phyloP scores from a whole-genome alignment of 352 stramenopile species.

The Pythium guiyangense region DNA sequence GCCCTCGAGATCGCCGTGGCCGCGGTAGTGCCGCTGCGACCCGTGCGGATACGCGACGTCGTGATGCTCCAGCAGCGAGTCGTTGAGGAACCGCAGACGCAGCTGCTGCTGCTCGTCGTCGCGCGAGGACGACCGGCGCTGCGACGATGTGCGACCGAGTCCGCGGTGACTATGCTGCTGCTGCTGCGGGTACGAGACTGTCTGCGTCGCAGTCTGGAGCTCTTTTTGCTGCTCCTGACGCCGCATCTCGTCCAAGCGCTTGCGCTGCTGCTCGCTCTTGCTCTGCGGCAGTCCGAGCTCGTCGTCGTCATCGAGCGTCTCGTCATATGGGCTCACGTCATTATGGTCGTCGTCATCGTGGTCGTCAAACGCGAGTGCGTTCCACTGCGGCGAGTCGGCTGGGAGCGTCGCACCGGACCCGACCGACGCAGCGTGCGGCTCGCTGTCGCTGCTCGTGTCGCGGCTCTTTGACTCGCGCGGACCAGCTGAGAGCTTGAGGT shows the following conservation, averaged over 20 bases:
- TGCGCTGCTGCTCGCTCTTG: constrained; percentile 26
- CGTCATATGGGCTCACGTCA: constrained; percentile 1
- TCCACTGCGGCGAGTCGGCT: constrained; percentile 10
- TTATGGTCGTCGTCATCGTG: constrained; percentile 10
- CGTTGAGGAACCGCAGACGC: background rate
- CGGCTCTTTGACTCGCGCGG: constrained; percentile 1
- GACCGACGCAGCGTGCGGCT: background rate
- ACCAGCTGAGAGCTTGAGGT: constrained; percentile 23
- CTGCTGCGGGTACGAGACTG: constrained; percentile 8
- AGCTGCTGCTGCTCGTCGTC: constrained; percentile 10
- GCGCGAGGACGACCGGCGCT: constrained; percentile 1
- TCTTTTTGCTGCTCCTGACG: constrained; percentile 22
- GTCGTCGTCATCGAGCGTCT: constrained; percentile 20
- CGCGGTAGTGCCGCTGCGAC: background rate
- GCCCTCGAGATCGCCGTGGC: background rate
- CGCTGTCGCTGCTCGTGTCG: background rate
- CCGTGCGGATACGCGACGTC: background rate
- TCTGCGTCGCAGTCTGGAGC: constrained; percentile 12
- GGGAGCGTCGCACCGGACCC: constrained; percentile 18
- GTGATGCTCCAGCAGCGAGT: constrained; percentile 7
- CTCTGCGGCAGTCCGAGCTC: constrained; percentile 26
- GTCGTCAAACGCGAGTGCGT: background rate
- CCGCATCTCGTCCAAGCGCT: constrained; percentile 15
- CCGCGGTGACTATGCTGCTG: background rate
- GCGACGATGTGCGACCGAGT: background rate